These are phyloP conservation scores for Penicillium sp. DNA, from an alignment of 2,329 filamentous ascomycete genomes.

Conservation along the genomic window DNA sequence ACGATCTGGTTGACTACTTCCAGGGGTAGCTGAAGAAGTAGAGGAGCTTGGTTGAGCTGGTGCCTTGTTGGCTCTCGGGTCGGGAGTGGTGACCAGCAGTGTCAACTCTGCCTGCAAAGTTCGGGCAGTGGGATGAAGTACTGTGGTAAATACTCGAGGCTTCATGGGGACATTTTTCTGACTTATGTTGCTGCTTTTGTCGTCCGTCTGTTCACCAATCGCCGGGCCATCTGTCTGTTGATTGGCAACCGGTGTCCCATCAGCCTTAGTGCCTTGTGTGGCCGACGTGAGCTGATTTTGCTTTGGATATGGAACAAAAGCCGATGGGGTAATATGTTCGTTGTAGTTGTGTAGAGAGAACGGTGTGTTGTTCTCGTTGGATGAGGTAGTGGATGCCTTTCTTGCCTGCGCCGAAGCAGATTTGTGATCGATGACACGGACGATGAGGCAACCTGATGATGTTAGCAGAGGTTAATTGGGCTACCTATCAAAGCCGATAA, in stretches of 20 bases:
- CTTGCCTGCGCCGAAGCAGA: slow-evolving; percentile 61
- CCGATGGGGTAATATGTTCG: slow-evolving; percentile 83
- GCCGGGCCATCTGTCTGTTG: slow-evolving; percentile 25
- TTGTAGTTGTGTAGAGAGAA: slow-evolving; percentile 94
- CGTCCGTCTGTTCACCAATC: slow-evolving; percentile 37
- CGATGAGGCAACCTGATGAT: slow-evolving; percentile 72
- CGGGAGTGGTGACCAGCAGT: slow-evolving; percentile 72
- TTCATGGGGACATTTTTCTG: slow-evolving; percentile 51
- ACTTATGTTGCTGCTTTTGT: slow-evolving; percentile 40
- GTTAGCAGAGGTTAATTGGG: slow-evolving; percentile 5
- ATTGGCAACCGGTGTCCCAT: slow-evolving; percentile 16
- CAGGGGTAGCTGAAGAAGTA: slow-evolving; percentile 56
- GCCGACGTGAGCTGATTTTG: slow-evolving; percentile 39
- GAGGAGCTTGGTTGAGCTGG: slow-evolving; percentile 42
- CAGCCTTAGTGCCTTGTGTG: slow-evolving; percentile 27
- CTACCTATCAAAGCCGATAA: neutral
- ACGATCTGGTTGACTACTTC: slow-evolving; percentile 60
- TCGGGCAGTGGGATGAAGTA: slow-evolving; percentile 79
- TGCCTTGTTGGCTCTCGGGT: slow-evolving; percentile 52
- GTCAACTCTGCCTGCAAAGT: slow-evolving; percentile 73
- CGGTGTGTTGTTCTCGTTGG: slow-evolving; percentile 62
- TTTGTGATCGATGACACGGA: slow-evolving; percentile 88
- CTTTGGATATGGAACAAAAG: slow-evolving; percentile 72
- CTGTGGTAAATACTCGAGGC: slow-evolving; percentile 70
- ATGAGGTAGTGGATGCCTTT: slow-evolving; percentile 53